Evolutionary conservation across 148 eudicot species (phyloP).

Genomic region (Vaccinium corymbosum): DNA sequence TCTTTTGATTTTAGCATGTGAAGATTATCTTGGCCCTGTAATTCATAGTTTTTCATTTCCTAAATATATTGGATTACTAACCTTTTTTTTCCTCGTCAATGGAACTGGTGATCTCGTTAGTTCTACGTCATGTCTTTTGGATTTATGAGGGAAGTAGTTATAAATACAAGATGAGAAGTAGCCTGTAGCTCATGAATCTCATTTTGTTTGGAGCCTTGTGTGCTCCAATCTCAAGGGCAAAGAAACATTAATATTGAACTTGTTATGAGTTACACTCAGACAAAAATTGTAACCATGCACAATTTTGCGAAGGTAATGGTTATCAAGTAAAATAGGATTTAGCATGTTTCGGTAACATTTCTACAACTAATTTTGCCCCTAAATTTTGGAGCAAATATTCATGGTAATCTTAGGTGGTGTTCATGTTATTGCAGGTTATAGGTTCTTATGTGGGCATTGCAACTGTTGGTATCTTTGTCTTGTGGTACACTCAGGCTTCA

Average conservation of each 20-base stretch:
- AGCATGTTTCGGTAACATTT: too few species aligned
- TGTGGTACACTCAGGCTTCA: slow-evolving; percentile 82
- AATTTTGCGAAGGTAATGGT: not conserved
- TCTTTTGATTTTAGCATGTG: not conserved
- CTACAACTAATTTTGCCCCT: not conserved
- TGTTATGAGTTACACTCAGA: not conserved
- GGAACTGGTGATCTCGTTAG: not conserved
- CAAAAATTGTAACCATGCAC: not conserved
- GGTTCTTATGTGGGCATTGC: slow-evolving; percentile 85
- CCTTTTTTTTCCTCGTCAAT: not conserved
- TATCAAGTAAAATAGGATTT: not conserved
- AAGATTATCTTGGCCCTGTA: not conserved
- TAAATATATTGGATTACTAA: not conserved
- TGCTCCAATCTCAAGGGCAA: not conserved
- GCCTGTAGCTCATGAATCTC: not conserved
- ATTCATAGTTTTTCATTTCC: not conserved
- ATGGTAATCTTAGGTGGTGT: not conserved
- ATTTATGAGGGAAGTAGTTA: too few species aligned
- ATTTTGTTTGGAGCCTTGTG: not conserved
- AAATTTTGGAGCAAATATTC: not conserved
- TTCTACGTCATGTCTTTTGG: not conserved
- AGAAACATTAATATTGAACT: not conserved
- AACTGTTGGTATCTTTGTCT: slow-evolving; percentile 71
- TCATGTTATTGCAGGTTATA: slow-evolving; percentile 50
- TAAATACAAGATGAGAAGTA: not conserved